Percentiles rank a stretch among this genome's conserved stretches.
phyloP scores from a whole-genome alignment of 2,329 filamentous ascomycete genomes.

The Ilyonectria sp. region DNA sequence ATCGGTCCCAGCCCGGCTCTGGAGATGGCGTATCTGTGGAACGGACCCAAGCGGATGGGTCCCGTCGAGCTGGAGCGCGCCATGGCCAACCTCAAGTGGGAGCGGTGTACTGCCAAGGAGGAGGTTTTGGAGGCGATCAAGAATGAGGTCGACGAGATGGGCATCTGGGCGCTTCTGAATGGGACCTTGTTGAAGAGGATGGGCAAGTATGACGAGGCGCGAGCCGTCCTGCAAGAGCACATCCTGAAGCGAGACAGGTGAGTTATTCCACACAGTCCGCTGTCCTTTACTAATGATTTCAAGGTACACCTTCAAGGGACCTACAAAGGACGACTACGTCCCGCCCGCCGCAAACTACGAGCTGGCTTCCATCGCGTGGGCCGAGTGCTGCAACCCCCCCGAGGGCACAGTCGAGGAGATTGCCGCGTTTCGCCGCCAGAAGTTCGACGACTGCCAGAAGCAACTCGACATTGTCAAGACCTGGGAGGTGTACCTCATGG shows the following conservation, averaged over 20 bases:
- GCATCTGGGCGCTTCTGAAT: conserved; percentile 76
- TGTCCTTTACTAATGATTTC: conserved; percentile 18
- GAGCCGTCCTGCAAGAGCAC: conserved; percentile 72
- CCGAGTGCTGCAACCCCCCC: conserved; percentile 68
- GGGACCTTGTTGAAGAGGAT: conserved; percentile 77
- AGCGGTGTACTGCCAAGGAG: conserved; percentile 68
- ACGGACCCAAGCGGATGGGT: conserved; percentile 87
- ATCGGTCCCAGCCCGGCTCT: conserved; percentile 85
- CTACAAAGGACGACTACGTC: conserved; percentile 78
- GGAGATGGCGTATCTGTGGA: conserved; percentile 97
- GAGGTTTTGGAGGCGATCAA: conserved; percentile 62
- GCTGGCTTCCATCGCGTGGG: conserved; percentile 84
- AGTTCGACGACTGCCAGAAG: conserved; percentile 73
- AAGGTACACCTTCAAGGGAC: conserved; percentile 70
- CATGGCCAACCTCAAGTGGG: conserved; percentile 75
- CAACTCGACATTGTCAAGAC: conserved; percentile 77
- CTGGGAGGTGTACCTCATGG: conserved; percentile 82
- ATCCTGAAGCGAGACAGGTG: conserved; percentile 77
- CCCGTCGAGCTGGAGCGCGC: conserved; percentile 74
- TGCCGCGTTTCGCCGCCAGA: conserved; percentile 59
- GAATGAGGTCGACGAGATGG: conserved; percentile 72
- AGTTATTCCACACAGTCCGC: conserved; percentile 42
- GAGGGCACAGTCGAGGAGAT: conserved; percentile 50
- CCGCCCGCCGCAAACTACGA: conserved; percentile 87
- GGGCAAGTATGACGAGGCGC: conserved; percentile 75